Percentiles rank a stretch among this genome's conserved stretches.
These are phyloP conservation scores for Daedalea quercina DNA, from an alignment of 768 basidiomycete genomes.

Conservation along the genomic window DNA sequence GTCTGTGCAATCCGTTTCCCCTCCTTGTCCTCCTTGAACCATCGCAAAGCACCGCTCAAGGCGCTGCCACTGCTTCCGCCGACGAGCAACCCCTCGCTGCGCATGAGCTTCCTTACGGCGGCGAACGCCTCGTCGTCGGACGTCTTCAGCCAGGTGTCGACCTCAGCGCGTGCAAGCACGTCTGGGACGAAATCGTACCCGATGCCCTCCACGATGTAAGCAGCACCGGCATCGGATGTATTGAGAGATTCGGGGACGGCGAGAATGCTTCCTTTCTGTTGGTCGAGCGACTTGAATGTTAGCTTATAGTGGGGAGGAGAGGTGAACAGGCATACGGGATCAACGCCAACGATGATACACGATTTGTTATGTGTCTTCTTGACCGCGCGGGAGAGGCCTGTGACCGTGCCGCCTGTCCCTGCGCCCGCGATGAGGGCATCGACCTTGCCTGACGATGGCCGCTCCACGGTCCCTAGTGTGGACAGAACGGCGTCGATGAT, in stretches of 20 bases:
- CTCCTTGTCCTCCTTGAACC: slow-evolving; percentile 58
- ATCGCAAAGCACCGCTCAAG: slow-evolving; percentile 68
- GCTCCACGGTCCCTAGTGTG: slow-evolving; percentile 50
- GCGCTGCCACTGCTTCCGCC: slow-evolving; percentile 93
- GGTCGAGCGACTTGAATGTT: not conserved
- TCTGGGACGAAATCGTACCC: slow-evolving; percentile 92
- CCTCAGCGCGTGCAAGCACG: slow-evolving; percentile 63
- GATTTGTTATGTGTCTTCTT: slow-evolving; percentile 72
- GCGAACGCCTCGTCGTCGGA: slow-evolving; percentile 75
- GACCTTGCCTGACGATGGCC: slow-evolving; percentile 66
- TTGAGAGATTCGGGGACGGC: slow-evolving; percentile 68
- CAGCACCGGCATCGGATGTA: slow-evolving; percentile 35
- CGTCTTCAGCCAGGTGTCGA: slow-evolving; percentile 86
- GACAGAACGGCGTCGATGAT: slow-evolving; percentile 74
- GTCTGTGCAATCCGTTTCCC: slow-evolving; percentile 59
- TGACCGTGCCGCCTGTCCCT: slow-evolving; percentile 93
- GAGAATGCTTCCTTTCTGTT: slow-evolving; percentile 83
- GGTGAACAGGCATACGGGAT: slow-evolving; percentile 59
- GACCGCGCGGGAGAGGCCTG: slow-evolving; percentile 76
- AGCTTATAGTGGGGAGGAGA: not conserved
- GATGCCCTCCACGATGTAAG: slow-evolving; percentile 91
- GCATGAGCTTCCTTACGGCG: slow-evolving; percentile 70
- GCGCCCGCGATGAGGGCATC: slow-evolving; percentile 81
- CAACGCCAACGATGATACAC: slow-evolving; percentile 77
- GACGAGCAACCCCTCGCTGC: slow-evolving; percentile 80